A percentile compares a stretch with the other conserved stretches of the same genome.
These are phyloP conservation scores for Phylloporus sp. DNA, from an alignment of 768 basidiomycete species.

Conservation along the genomic window DNA sequence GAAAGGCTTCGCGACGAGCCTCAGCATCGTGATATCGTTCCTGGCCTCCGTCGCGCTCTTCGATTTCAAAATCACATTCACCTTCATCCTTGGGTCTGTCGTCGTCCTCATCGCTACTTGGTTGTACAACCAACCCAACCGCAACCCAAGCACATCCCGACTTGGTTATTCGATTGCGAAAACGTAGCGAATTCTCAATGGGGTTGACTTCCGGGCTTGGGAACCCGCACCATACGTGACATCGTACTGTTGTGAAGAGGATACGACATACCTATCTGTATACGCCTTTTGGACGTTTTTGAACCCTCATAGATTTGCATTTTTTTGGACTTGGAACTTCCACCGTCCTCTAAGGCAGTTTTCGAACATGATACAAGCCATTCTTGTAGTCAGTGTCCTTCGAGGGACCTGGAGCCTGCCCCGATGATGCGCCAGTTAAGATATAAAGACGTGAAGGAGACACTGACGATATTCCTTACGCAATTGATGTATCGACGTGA, in stretches of 20 bases:
- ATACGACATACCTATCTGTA: conserved; percentile 17
- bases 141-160: conserved; percentile 31
- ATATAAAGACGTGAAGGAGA: conserved; percentile 28
- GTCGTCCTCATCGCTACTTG: conserved; percentile 87
- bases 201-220: not conserved
- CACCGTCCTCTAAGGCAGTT: conserved; percentile 12
- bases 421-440: conserved; percentile 14
- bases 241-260: not conserved
- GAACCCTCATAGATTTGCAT: conserved; percentile 25
- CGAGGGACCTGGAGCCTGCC: conserved; percentile 2
- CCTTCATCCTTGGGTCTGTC: conserved; percentile 79
- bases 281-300: conserved; percentile 23
- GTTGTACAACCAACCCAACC: conserved; percentile 75
- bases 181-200: conserved; percentile 5
- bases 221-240: conserved; percentile 4
- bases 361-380: conserved; percentile 20
- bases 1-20: conserved; percentile 92
- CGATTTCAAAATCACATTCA: conserved; percentile 78
- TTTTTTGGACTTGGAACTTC: conserved; percentile 19
- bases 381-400: conserved; percentile 12
- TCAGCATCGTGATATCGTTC: conserved; percentile 94
- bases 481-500: no score
- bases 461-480: conserved; percentile 22
- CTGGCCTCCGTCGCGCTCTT: conserved; percentile 87
- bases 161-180: conserved; percentile 27